These are phyloP conservation scores for Naegleria gruberi DNA, from an alignment of 208 protist genomes.

Conservation along the genomic window DNA sequence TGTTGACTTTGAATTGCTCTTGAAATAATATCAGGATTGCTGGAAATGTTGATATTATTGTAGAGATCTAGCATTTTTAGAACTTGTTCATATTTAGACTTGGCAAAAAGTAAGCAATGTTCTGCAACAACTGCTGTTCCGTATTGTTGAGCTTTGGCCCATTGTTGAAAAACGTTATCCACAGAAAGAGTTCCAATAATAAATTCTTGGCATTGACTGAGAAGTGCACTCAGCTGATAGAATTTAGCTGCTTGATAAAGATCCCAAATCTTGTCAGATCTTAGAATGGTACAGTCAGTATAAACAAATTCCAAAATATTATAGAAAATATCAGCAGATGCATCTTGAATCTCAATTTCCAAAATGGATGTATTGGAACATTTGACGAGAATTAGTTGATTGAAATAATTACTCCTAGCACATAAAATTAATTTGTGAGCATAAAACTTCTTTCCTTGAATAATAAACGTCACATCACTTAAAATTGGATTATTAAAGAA, in stretches of 20 bases:
- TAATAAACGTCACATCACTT: conserved; percentile 9
- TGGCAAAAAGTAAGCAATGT: neutral
- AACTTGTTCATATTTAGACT: neutral
- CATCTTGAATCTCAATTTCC: conserved; percentile 19
- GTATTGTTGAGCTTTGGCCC: neutral
- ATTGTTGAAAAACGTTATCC: neutral
- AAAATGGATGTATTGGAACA: neutral
- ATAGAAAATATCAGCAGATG: neutral
- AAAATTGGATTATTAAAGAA: conserved; percentile 8
- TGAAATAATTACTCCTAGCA: neutral
- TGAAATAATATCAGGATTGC: neutral
- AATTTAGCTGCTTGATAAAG: conserved; percentile 11
- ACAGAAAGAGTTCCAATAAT: neutral
- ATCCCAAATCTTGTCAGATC: neutral
- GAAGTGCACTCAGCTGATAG: neutral
- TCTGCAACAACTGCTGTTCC: neutral
- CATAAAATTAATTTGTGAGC: neutral
- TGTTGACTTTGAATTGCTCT: neutral
- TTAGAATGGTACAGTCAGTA: neutral
- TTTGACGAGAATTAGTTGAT: neutral
- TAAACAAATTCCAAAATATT: conserved; percentile 4
- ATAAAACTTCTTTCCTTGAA: conserved; percentile 7
- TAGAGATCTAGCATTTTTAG: neutral
- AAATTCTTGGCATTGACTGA: neutral
- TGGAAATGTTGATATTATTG: neutral